Evolutionary conservation across 1,284 basidiomycete species (phyloP), one percentile per base, ranked within the genome.

Genomic region (Pascua guehoae): DNA sequence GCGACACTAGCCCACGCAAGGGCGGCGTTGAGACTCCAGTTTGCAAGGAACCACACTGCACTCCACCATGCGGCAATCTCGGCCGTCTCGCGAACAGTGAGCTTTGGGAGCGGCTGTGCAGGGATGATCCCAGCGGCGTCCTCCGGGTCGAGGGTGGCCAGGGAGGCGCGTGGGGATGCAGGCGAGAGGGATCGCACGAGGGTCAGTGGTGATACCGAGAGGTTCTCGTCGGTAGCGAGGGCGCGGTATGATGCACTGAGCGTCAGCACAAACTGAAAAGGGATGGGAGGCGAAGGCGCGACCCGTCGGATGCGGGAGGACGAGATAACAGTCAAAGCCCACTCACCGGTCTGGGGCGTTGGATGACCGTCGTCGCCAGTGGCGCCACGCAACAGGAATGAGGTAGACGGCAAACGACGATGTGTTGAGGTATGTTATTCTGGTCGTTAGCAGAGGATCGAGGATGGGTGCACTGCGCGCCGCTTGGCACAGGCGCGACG

Each of bases 341-440:
- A 32, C 24, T 32, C 24, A 32, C 24, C 24, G 24, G 24, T 32
- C 24, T 32, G 24, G 4, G 24, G 3, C 7, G 24, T 32, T 32
- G 4, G 24, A 32, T 32, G 24, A 32, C 24, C 24, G 24, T 32
- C 24, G 24, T 32, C 37, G 46, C 50, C 48, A 62, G 46, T 62
- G 47, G 48, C 60, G 45, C 49, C 51, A 62, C 37, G 46, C 32
- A 64, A 58, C 80, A 0, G 91, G 91, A 10, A 97, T 68, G 32
- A 98, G 85, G 78, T 98, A 98, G 16, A 95, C 67, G n/a, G 86
- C 79, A 73, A 97, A 98, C 10, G 88, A 83, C 56, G 90, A 67
- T 1, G 76, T 76, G 61, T 75, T 76, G 58, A 78, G 66, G 51
- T 77, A 78, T n/a, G 76, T 78, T 55, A 78, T 75, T 48, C 76